Percentiles rank a stretch among this genome's conserved stretches.
phyloP scores from a whole-genome alignment of 495 filamentous ascomycete genomes.

The Sordaria brevicollis region DNA sequence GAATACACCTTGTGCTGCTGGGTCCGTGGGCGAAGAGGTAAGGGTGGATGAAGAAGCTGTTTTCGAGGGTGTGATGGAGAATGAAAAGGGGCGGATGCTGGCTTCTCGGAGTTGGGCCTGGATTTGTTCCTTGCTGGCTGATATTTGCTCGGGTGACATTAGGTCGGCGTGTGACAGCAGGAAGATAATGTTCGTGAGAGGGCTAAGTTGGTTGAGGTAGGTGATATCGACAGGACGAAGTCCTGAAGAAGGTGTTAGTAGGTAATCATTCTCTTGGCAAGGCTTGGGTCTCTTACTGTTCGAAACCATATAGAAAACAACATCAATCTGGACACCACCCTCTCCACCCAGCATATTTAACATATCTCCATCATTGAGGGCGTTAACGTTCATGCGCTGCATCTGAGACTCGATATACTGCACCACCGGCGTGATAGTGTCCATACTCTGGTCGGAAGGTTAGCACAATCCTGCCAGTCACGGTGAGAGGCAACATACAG shows the following conservation, averaged over 20 bases:
- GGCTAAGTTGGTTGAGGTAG: slow-evolving; percentile 61
- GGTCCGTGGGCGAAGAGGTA: slow-evolving; percentile 7
- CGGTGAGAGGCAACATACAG: slow-evolving; percentile 31
- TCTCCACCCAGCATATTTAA: slow-evolving; percentile 71
- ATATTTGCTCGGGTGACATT: slow-evolving; percentile 49
- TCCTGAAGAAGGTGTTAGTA: slow-evolving; percentile 31
- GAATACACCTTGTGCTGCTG: slow-evolving; percentile 45
- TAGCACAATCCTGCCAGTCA: not conserved
- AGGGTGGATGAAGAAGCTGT: not conserved
- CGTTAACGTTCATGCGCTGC: slow-evolving; percentile 48
- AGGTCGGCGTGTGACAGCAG: slow-evolving; percentile 72
- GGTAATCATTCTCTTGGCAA: not conserved
- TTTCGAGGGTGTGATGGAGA: slow-evolving; percentile 27
- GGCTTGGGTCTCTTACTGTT: slow-evolving; percentile 16
- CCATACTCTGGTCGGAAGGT: slow-evolving; percentile 35
- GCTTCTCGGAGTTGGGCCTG: slow-evolving; percentile 46
- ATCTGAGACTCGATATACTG: slow-evolving; percentile 71
- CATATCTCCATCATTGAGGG: slow-evolving; percentile 61
- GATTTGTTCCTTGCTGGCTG: slow-evolving; percentile 52
- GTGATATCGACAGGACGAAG: slow-evolving; percentile 65
- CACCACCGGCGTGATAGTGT: slow-evolving; percentile 57
- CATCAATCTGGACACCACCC: slow-evolving; percentile 83
- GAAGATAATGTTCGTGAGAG: slow-evolving; percentile 81
- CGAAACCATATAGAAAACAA: slow-evolving; percentile 68
- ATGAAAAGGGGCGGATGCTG: slow-evolving; percentile 59